Base-by-base conservation (phyloP, 495 filamentous ascomycete species). In the Thermochaetoides thermophila region DNA sequence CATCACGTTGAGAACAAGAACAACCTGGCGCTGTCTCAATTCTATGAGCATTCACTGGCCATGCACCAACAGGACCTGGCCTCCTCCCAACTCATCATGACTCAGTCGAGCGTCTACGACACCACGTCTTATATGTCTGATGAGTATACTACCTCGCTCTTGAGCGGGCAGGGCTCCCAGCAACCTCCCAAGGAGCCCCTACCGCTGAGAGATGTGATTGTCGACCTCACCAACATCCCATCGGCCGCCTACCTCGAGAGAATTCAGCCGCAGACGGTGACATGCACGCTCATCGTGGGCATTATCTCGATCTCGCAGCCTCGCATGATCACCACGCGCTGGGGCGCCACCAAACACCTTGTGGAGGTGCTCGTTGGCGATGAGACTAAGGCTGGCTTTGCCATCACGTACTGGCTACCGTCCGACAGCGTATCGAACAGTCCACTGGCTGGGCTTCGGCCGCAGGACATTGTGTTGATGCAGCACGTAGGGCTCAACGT, bases 311-410 rank as follows among this genome's bases (percentile, higher is more conserved):
- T 85, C 30, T 63, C 76, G 4, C 61, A 72, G 18, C 66, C 76
- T 2, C 74, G 80, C n/a, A 46, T 50, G 0, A 55, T 74, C 24
- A 59, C 48, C 34, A 74, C 70, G 2, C 54, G 59, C 16, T 64
- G 68, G 46, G 66, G 69, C 8, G 43, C 56, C 1, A 68, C 68
- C 0, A 64, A 76, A 28, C 64, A 77, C 21, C 63, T 92, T 0
- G 57, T 84, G 21, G 84, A 92, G 45, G 50, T 91, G 4, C 63
- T 84, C 1, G 81, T 94, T 1, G 85, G 80, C 9, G 87, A 96
- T 47, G 84, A 93, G 35, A 89, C 84, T 2, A 71, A 66, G 31
- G 74, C 80, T 9, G 81, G 81, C 10, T 92, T 95, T 52, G 69
- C 64, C 9, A 58, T 95, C 38, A 87, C 78, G 17, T 78, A 94